phyloP scores from a whole-genome alignment of 257 asterid species.

The Paulownia fortunei region DNA sequence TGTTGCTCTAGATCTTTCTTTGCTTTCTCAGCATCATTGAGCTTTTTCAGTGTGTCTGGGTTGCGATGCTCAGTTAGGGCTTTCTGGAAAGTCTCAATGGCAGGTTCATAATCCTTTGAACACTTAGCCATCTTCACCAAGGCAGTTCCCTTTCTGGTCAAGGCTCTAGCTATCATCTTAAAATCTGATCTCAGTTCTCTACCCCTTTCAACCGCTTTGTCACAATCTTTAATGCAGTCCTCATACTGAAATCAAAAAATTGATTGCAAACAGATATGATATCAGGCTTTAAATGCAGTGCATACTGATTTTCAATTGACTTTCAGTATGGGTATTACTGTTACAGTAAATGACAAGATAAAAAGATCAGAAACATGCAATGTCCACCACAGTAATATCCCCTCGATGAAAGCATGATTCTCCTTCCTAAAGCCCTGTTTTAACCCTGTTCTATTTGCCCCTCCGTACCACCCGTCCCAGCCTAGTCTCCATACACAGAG shows the following conservation, averaged over 20 bases:
- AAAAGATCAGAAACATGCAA: not conserved
- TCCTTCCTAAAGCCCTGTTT: not conserved
- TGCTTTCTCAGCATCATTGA: slow-evolving; percentile 92
- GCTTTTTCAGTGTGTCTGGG: slow-evolving; percentile 89
- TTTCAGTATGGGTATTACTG: not conserved
- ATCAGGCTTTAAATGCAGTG: not conserved
- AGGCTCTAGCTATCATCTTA: slow-evolving; percentile 92
- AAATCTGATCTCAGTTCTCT: slow-evolving; percentile 85
- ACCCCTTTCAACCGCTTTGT: slow-evolving; percentile 94
- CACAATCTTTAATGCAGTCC: slow-evolving; percentile 91
- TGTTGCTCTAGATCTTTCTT: slow-evolving; percentile 92
- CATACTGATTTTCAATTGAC: not conserved
- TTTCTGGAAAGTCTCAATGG: slow-evolving; percentile 88
- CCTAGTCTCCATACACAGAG: not conserved
- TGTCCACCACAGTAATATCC: too few species aligned
- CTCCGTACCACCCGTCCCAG: not conserved
- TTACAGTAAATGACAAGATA: not conserved
- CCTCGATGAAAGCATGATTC: not conserved
- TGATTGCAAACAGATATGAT: not conserved
- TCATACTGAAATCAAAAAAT: slow-evolving; percentile 52
- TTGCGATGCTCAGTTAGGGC: slow-evolving; percentile 95
- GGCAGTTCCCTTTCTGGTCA: slow-evolving; percentile 94
- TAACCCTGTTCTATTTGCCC: too few species aligned
- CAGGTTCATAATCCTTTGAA: slow-evolving; percentile 82
- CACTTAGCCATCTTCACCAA: slow-evolving; percentile 75